Conservation (phyloP, 441 rosid species). For the Aquilaria agallochum region DNA sequence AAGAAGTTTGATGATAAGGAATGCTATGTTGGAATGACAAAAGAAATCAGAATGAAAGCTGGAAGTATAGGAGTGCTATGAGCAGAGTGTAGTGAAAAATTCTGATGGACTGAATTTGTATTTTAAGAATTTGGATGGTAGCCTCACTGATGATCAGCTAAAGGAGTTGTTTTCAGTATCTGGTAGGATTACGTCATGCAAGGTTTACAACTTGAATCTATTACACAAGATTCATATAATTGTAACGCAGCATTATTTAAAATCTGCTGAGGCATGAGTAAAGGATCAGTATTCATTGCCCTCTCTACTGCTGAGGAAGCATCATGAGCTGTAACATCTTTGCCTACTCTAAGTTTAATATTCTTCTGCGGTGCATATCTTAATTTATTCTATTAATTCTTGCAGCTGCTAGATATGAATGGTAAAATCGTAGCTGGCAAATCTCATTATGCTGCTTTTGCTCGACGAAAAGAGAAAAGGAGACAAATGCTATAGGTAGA, state of each 20-base stretch:
- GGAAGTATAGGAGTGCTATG: conserved; percentile 43
- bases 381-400: not conserved
- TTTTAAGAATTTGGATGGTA: conserved; percentile 52
- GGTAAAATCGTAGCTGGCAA: conserved; percentile 68
- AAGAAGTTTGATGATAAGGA: conserved; percentile 50
- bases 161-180: conserved; percentile 42
- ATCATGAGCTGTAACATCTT: conserved; percentile 45
- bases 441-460: conserved; percentile 70
- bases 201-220: conserved; percentile 24
- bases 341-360: not conserved
- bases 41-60: conserved; percentile 52
- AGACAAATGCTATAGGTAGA: conserved; percentile 62
- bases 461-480: conserved; percentile 63
- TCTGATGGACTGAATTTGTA: conserved; percentile 45
- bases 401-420: conserved; percentile 57
- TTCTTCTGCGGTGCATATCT: not conserved
- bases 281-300: conserved; percentile 66
- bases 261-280: conserved; percentile 35
- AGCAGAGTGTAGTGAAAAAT: conserved; percentile 33
- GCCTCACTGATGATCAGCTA: conserved; percentile 43
- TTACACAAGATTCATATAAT: not conserved
- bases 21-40: conserved; percentile 58
- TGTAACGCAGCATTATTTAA: not conserved
- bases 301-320: conserved; percentile 63
- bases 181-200: conserved; percentile 52